These are phyloP conservation scores for Lactarius indigo DNA, from an alignment of 768 basidiomycete genomes.

Conservation along the genomic window DNA sequence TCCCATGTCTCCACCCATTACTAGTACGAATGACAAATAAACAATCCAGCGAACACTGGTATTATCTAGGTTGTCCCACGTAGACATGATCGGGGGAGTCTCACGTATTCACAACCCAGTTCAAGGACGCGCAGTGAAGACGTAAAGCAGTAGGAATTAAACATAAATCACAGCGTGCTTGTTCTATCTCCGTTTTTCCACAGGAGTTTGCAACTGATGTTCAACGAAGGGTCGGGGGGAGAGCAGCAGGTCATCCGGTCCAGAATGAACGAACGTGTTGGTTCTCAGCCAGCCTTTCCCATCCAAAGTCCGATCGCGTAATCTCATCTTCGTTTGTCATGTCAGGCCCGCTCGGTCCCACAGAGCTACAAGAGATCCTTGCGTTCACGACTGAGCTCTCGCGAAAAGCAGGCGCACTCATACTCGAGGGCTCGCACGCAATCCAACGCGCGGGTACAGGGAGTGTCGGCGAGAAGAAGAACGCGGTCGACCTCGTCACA, in stretches of 20 bases:
- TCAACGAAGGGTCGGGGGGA: not conserved
- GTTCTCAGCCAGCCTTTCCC: too few species aligned
- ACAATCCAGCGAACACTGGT: too few species aligned
- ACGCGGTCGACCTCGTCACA: conserved; percentile 91
- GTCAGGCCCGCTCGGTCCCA: conserved; percentile 31
- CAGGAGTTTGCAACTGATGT: not conserved
- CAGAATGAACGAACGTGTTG: not conserved
- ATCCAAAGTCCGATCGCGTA: too few species aligned
- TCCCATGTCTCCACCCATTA: too few species aligned
- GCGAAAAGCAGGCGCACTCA: conserved; percentile 67
- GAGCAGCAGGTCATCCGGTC: too few species aligned
- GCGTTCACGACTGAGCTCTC: conserved; percentile 70
- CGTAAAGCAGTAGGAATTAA: not conserved
- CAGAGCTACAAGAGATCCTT: conserved; percentile 59
- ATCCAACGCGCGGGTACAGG: conserved; percentile 55
- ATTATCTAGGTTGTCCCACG: too few species aligned
- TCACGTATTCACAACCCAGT: too few species aligned
- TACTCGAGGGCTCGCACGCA: conserved; percentile 71
- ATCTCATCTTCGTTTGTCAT: conserved; percentile 1
- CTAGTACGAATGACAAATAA: too few species aligned
- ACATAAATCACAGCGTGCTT: not conserved
- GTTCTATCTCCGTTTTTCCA: not conserved
- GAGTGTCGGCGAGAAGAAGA: conserved; percentile 80
- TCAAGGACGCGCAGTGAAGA: not conserved
- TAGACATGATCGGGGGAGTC: too few species aligned